phyloP scores from a whole-genome alignment of 306 rosid genomes.

The Potentilla sterilis region DNA sequence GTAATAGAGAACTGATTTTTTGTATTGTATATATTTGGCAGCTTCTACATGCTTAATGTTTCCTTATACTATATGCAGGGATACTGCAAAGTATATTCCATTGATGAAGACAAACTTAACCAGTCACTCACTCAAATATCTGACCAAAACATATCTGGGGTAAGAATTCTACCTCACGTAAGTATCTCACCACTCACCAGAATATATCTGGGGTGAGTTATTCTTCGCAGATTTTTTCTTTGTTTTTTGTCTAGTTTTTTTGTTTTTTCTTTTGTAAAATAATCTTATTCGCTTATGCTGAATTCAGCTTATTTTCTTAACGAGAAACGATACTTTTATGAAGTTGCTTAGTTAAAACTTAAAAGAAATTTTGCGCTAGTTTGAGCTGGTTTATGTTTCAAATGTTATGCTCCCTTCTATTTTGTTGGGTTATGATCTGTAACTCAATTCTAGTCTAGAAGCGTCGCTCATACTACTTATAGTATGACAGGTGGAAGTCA shows the following conservation, averaged over 20 bases:
- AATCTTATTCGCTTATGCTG: not conserved
- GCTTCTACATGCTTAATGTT: slow-evolving; percentile 14
- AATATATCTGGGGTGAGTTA: not conserved
- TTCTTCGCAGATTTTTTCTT: not conserved
- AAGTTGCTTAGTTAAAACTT: not conserved
- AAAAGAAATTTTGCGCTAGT: not conserved
- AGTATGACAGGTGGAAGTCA: not conserved
- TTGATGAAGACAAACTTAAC: slow-evolving; percentile 78
- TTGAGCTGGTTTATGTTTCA: not conserved
- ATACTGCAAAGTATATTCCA: slow-evolving; percentile 74
- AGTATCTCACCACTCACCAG: not conserved
- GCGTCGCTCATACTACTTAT: not conserved
- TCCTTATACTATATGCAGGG: slow-evolving; percentile 47
- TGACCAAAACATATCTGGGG: slow-evolving; percentile 78
- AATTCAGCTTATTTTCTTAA: not conserved
- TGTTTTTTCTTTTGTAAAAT: not conserved
- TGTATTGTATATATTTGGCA: not conserved
- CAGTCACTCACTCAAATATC: slow-evolving; percentile 87
- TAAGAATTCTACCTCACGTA: slow-evolving; percentile 32
- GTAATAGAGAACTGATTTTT: not conserved
- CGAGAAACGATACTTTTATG: not conserved
- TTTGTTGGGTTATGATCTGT: not conserved
- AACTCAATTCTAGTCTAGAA: too few relatives aligned
- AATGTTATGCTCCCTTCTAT: not conserved
- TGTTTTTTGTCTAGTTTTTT: not conserved